Evolutionary conservation across 2,329 filamentous ascomycete species (phyloP).

Genomic region (Herpotrichia juniperi): DNA sequence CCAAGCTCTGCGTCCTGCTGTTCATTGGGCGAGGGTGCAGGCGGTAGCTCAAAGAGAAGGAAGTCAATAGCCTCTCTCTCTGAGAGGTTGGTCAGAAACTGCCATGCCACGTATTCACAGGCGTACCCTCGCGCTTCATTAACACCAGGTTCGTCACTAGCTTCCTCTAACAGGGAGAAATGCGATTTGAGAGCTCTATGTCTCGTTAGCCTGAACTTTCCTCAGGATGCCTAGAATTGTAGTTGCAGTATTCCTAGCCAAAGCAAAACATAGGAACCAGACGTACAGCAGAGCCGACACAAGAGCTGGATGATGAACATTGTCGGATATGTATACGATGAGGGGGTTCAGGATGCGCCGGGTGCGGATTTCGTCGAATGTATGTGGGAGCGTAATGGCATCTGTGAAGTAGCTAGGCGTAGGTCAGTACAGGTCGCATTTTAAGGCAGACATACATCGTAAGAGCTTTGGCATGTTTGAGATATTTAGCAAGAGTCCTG

Average conservation of each 20-base stretch:
- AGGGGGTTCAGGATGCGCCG: slow-evolving; percentile 64
- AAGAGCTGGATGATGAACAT: slow-evolving; percentile 71
- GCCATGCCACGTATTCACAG: slow-evolving; percentile 82
- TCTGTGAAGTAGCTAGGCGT: slow-evolving; percentile 52
- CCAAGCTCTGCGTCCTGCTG: slow-evolving; percentile 7
- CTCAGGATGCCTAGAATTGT: not conserved
- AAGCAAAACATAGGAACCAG: not conserved
- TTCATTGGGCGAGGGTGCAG: slow-evolving; percentile 20
- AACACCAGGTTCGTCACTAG: slow-evolving; percentile 66
- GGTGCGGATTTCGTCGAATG: slow-evolving; percentile 75
- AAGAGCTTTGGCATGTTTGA: not conserved
- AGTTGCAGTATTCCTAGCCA: not conserved
- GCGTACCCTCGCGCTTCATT: slow-evolving; percentile 73
- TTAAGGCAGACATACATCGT: not conserved
- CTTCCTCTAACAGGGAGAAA: slow-evolving; percentile 65
- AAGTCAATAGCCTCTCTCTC: slow-evolving; percentile 76
- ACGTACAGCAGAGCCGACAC: slow-evolving; percentile 76
- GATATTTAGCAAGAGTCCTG: not conserved
- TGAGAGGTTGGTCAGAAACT: slow-evolving; percentile 73
- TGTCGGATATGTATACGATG: slow-evolving; percentile 67
- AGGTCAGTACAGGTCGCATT: not conserved
- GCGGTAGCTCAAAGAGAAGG: slow-evolving; percentile 74
- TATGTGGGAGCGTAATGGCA: slow-evolving; percentile 68
- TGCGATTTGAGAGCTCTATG: slow-evolving; percentile 75
- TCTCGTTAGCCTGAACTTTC: slow-evolving; percentile 17